Percentiles rank a stretch among this genome's conserved stretches.
These are phyloP conservation scores for Przewalskia tangutica DNA, from an alignment of 257 asterid genomes.

Conservation along the genomic window DNA sequence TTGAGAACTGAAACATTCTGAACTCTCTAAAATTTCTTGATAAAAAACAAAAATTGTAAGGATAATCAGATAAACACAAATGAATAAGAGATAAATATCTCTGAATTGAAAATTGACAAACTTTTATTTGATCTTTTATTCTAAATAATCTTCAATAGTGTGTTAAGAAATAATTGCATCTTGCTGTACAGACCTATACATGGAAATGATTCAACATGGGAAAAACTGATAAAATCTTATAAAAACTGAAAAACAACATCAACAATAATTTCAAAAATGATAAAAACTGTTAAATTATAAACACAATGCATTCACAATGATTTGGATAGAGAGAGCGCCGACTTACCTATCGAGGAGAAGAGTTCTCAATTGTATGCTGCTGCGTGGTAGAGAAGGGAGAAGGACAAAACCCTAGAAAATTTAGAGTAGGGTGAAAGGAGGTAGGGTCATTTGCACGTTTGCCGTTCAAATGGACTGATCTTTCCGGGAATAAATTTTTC, in stretches of 20 bases:
- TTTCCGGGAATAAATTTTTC: too few species aligned
- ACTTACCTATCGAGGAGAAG: background rate
- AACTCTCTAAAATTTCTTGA: background rate
- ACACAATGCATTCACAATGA: background rate
- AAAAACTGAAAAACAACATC: too few species aligned
- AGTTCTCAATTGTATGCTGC: too few species aligned
- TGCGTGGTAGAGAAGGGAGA: too few species aligned
- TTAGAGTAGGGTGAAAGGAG: too few species aligned
- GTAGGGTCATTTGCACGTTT: too few species aligned
- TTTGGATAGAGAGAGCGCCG: background rate
- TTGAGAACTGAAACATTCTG: background rate
- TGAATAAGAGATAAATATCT: background rate
- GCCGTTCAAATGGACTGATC: too few species aligned
- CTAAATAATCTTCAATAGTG: background rate
- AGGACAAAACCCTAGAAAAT: too few species aligned
- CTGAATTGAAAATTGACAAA: background rate
- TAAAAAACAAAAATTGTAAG: background rate
- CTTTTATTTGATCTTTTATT: background rate
- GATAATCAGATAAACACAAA: background rate
- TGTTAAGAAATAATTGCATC: too few species aligned
- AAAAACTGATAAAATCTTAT: too few species aligned
- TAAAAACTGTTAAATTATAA: too few species aligned
- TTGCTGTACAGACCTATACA: background rate
- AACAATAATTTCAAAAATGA: too few species aligned
- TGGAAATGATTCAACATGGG: background rate